These are phyloP conservation scores for Lactuca sativa DNA, from an alignment of 129 eudicot genomes.

Conservation along the genomic window DNA sequence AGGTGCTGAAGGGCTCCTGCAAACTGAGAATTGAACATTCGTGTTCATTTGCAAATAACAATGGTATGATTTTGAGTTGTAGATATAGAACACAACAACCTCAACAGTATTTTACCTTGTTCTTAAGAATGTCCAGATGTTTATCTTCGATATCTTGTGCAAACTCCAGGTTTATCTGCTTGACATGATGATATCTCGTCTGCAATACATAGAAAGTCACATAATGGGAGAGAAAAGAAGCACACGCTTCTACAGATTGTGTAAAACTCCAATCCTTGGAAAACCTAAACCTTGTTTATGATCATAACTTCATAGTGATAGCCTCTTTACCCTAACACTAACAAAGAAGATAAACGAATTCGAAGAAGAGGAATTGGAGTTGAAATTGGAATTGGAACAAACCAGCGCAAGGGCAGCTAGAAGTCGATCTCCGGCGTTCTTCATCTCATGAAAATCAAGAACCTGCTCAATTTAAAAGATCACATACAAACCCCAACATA, in stretches of 20 bases:
- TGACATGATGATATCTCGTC: slow-evolving; percentile 77
- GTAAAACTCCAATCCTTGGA: neutral
- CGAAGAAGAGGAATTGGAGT: slow-evolving; percentile 3
- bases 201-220: slow-evolving; percentile 37
- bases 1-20: slow-evolving; percentile 52
- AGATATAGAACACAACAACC: neutral
- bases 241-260: neutral
- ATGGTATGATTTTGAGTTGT: neutral
- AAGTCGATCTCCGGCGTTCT: slow-evolving; percentile 80
- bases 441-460: slow-evolving; percentile 85
- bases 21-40: slow-evolving; percentile 42
- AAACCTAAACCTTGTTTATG: slow-evolving; percentile 4
- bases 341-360: neutral
- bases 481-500: neutral
- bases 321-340: neutral
- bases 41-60: slow-evolving; percentile 11
- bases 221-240: neutral
- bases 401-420: slow-evolving; percentile 89
- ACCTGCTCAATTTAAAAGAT: slow-evolving; percentile 38
- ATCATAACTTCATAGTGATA: neutral
- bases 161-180: slow-evolving; percentile 83
- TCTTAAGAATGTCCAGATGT: slow-evolving; percentile 56
- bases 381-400: slow-evolving; percentile 27
- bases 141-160: slow-evolving; percentile 86
- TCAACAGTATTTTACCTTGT: slow-evolving; percentile 45